Evolutionary conservation across 805 yeast genomes (phyloP).

Genomic region (Zygoascus biomembranicola): DNA sequence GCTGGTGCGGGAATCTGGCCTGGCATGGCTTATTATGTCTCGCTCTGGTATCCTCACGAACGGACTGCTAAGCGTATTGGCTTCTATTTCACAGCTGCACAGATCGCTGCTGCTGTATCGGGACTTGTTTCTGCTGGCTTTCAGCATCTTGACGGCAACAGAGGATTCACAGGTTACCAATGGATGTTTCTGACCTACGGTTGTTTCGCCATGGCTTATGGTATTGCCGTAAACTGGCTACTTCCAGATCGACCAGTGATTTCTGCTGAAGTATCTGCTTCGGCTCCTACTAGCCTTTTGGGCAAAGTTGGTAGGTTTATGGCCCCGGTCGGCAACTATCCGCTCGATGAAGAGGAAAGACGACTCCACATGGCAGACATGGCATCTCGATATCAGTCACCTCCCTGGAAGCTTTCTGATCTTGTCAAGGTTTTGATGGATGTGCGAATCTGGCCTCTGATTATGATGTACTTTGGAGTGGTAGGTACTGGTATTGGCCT

Average conservation of each 20-base stretch:
- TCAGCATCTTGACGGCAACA: conserved; percentile 66
- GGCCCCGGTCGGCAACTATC: conserved; percentile 11
- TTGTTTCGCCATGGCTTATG: conserved; percentile 52
- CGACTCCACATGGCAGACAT: conserved; percentile 54
- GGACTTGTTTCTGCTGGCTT: conserved; percentile 84
- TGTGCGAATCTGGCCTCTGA: conserved; percentile 66
- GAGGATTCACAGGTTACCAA: conserved; percentile 75
- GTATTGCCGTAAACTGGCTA: conserved; percentile 68
- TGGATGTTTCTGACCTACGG: conserved; percentile 83
- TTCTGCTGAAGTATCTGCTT: background rate
- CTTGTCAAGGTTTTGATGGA: conserved; percentile 49
- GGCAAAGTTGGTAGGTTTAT: background rate
- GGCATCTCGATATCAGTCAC: conserved; percentile 38
- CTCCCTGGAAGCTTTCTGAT: conserved; percentile 54
- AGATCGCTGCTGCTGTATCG: conserved; percentile 81
- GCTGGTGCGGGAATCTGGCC: conserved; percentile 90
- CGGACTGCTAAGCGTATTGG: conserved; percentile 75
- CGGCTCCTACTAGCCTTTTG: conserved; percentile 7
- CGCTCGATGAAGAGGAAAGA: conserved; percentile 43
- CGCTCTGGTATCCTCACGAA: conserved; percentile 78
- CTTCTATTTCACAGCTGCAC: conserved; percentile 87
- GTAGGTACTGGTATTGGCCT: conserved; percentile 88
- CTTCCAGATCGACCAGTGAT: conserved; percentile 70
- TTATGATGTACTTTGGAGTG: conserved; percentile 86
- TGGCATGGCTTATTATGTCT: conserved; percentile 74